Evolutionary conservation across 2,329 filamentous ascomycete species (phyloP).

Genomic region (Laburnicola sp.): DNA sequence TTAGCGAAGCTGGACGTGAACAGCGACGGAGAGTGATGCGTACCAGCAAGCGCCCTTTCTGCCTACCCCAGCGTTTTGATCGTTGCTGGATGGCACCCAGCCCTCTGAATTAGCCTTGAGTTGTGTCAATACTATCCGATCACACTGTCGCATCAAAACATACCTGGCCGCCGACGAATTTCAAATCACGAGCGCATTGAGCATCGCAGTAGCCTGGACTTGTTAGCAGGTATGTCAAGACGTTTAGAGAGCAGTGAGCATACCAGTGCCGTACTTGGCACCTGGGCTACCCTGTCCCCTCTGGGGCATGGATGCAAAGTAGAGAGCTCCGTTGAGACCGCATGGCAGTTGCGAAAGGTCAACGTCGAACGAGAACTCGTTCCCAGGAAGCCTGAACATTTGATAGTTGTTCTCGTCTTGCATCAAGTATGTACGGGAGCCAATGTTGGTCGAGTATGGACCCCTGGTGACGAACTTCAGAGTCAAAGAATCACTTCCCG

Average conservation of each 20-base stretch:
- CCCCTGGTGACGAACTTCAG: constrained; percentile 60
- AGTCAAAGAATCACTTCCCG: constrained; percentile 55
- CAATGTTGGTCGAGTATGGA: constrained; percentile 46
- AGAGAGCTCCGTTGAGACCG: constrained; percentile 63
- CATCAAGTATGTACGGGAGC: constrained; percentile 44
- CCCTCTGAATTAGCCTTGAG: constrained; percentile 58
- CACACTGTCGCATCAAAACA: constrained; percentile 8
- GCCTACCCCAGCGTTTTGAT: constrained; percentile 58
- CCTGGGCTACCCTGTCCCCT: constrained; percentile 50
- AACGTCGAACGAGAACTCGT: constrained; percentile 46
- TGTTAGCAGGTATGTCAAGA: not conserved
- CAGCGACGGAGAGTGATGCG: not conserved
- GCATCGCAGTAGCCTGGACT: constrained; percentile 46
- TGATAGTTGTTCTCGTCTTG: constrained; percentile 37
- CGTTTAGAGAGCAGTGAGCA: constrained; percentile 28
- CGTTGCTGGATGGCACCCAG: constrained; percentile 56
- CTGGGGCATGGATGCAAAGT: constrained; percentile 59
- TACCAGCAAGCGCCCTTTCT: constrained; percentile 62
- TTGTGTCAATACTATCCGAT: not conserved
- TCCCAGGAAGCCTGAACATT: constrained; percentile 43
- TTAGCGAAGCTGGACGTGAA: constrained; percentile 48
- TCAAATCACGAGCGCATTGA: constrained; percentile 49
- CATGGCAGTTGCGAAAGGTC: constrained; percentile 65
- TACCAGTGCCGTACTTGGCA: constrained; percentile 61
- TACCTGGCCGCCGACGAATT: constrained; percentile 56